These are phyloP conservation scores for Fusarium vanettenii DNA, from an alignment of 2,329 filamentous ascomycete species.

Conservation along the genomic window DNA sequence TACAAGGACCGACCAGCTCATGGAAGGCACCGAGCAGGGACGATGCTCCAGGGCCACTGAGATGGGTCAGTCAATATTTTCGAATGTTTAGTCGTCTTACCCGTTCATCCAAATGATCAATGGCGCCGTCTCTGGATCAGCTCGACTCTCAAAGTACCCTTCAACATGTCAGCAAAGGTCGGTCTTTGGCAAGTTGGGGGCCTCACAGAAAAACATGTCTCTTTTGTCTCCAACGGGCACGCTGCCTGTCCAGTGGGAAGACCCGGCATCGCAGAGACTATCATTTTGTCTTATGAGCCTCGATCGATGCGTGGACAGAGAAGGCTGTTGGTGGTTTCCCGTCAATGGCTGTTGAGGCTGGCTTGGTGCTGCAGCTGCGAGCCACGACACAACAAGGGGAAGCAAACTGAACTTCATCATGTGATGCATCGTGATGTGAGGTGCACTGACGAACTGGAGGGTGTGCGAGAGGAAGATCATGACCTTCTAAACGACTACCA, in stretches of 20 bases:
- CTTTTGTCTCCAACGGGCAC: not conserved
- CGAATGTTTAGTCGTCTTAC: not conserved
- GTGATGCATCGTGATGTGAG: not conserved
- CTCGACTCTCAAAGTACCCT: not conserved
- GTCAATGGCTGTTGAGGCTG: not conserved
- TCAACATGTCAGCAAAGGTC: not conserved
- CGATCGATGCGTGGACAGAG: not conserved
- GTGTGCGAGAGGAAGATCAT: not conserved
- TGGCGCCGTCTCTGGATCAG: not conserved
- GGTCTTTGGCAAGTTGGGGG: accelerated
- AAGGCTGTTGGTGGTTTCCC: not conserved
- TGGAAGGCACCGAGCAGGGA: not conserved
- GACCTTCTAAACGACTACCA: too few relatives aligned
- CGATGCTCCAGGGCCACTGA: not conserved
- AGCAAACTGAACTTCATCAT: not conserved
- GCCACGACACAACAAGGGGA: not conserved
- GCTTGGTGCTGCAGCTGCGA: not conserved
- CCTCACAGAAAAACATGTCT: not conserved
- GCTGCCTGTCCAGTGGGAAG: not conserved
- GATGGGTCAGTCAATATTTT: not conserved
- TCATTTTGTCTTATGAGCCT: not conserved
- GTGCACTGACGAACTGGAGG: not conserved
- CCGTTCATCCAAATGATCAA: not conserved
- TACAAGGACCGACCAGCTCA: not conserved
- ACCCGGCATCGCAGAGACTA: not conserved